phyloP scores from a whole-genome alignment of 1,139 yeast species.

The Debaryomycetaceae sp. region DNA sequence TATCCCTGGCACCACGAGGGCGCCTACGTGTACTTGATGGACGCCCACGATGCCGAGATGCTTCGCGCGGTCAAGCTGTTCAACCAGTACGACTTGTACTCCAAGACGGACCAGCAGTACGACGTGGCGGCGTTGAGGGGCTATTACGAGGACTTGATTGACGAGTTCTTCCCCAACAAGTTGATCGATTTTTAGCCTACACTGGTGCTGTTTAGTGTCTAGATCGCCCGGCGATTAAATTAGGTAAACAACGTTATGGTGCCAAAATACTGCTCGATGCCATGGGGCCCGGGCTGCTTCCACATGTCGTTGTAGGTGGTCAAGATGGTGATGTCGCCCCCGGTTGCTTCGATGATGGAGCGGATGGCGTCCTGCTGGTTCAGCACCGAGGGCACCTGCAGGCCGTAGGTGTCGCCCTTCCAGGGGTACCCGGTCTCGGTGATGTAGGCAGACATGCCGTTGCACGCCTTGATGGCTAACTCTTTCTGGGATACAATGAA shows the following conservation, averaged over 20 bases:
- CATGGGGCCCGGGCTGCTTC: constrained; percentile 83
- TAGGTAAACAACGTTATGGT: constrained; percentile 41
- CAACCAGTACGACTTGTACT: constrained; percentile 65
- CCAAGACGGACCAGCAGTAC: constrained; percentile 50
- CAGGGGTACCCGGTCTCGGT: constrained; percentile 93
- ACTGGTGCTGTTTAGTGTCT: constrained; percentile 2
- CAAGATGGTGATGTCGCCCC: constrained; percentile 62
- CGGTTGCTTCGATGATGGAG: constrained; percentile 52
- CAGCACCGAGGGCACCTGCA: constrained; percentile 61
- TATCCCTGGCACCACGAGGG: constrained; percentile 76
- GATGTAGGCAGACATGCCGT: constrained; percentile 45
- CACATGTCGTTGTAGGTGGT: constrained; percentile 78
- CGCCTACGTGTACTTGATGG: constrained; percentile 63
- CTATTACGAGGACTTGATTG: constrained; percentile 59
- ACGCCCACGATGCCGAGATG: constrained; percentile 59
- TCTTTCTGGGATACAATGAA: constrained; percentile 62
- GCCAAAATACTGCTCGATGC: constrained; percentile 86
- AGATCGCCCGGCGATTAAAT: constrained; percentile 9
- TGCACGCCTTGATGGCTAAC: constrained; percentile 50
- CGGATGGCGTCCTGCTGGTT: constrained; percentile 71
- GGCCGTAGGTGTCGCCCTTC: constrained; percentile 65
- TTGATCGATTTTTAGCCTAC: constrained; percentile 46
- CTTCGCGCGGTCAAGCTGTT: constrained; percentile 61
- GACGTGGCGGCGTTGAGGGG: constrained; percentile 48
- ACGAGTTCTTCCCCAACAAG: constrained; percentile 60